phyloP scores from a whole-genome alignment of 129 eudicot species.

The Centrapalus pauciflorus region DNA sequence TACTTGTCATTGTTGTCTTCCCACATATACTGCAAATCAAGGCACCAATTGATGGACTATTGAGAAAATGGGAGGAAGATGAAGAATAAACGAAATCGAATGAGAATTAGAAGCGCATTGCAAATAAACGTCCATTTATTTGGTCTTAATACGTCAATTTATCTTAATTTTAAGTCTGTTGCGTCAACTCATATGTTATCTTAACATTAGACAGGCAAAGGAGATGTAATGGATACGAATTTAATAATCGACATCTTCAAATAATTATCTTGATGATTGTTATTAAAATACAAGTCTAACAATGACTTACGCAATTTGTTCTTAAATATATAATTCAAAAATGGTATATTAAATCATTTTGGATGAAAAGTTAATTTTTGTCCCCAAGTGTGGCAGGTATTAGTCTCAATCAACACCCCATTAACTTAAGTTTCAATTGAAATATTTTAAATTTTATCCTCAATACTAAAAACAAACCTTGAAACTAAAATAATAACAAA shows the following conservation, averaged over 20 bases:
- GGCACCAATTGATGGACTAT: background rate
- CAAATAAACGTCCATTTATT: background rate
- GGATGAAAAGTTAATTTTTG: slow-evolving; percentile 8
- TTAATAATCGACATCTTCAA: background rate
- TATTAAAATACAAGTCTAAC: background rate
- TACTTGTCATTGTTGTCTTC: background rate
- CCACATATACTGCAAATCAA: background rate
- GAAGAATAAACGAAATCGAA: background rate
- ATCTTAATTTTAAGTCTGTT: no score
- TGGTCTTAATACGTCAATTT: background rate
- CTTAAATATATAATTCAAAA: background rate
- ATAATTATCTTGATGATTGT: background rate
- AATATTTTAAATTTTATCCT: no score
- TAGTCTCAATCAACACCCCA: slow-evolving; percentile 6
- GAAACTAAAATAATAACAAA: background rate
- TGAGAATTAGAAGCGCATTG: background rate
- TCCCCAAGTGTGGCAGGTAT: slow-evolving; percentile 2
- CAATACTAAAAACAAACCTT: no score
- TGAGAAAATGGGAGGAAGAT: background rate
- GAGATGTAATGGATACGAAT: background rate
- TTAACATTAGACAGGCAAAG: background rate
- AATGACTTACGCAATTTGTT: background rate
- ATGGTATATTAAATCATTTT: slow-evolving; percentile 3
- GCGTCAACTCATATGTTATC: background rate
- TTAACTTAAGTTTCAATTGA: background rate